Percentiles rank a stretch among this genome's conserved stretches.
phyloP scores from a whole-genome alignment of 257 asterid genomes.

The Gentiana macrophylla region DNA sequence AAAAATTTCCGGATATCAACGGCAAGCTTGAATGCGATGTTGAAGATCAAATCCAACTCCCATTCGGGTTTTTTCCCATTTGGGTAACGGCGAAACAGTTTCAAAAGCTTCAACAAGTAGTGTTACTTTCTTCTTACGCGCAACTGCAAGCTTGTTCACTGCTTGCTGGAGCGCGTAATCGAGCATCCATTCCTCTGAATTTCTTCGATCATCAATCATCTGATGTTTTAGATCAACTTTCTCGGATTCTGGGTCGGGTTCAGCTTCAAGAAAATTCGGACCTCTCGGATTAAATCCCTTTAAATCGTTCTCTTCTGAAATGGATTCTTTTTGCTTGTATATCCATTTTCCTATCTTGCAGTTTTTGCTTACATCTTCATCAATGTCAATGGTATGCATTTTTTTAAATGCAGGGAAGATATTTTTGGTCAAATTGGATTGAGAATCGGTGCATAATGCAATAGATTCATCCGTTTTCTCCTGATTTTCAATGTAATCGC shows the following conservation, averaged over 20 bases:
- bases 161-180: slow-evolving; percentile 75
- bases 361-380: slow-evolving; percentile 8
- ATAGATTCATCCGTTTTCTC: too few species aligned
- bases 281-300: slow-evolving; percentile 56
- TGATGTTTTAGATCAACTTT: slow-evolving; percentile 79
- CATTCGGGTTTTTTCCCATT: slow-evolving; percentile 22
- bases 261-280: slow-evolving; percentile 60
- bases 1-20: slow-evolving; percentile 18
- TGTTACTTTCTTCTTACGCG: slow-evolving; percentile 68
- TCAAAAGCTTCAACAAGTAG: slow-evolving; percentile 86
- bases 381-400: neutral
- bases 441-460: too few species aligned
- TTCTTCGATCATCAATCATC: slow-evolving; percentile 52
- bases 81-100: slow-evolving; percentile 48
- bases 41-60: slow-evolving; percentile 20
- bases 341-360: slow-evolving; percentile 15
- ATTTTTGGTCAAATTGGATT: neutral
- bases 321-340: slow-evolving; percentile 22
- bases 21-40: slow-evolving; percentile 57
- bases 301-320: slow-evolving; percentile 23
- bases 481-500: too few species aligned
- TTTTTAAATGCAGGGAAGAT: neutral
- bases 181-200: slow-evolving; percentile 85
- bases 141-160: slow-evolving; percentile 63
- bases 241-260: slow-evolving; percentile 55